These are phyloP conservation scores for Erythrophleum ivorense DNA, from an alignment of 331 rosid species.

Conservation along the genomic window DNA sequence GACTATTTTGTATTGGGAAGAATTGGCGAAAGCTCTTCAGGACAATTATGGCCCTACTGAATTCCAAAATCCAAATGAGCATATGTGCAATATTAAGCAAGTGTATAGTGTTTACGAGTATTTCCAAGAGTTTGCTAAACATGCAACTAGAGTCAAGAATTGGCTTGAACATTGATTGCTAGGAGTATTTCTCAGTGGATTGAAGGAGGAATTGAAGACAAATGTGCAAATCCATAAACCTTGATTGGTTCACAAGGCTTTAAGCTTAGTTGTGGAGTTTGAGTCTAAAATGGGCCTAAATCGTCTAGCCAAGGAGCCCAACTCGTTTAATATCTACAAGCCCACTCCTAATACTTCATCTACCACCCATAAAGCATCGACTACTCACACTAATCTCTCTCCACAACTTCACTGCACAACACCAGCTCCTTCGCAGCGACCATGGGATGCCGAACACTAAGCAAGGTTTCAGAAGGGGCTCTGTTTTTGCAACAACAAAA, in stretches of 20 bases:
- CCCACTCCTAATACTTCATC: background rate
- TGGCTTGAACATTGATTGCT: background rate
- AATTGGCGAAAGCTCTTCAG: background rate
- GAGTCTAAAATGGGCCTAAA: background rate
- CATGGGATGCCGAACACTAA: background rate
- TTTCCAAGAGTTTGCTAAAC: background rate
- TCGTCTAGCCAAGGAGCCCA: no score
- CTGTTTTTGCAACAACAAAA: background rate
- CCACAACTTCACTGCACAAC: no score
- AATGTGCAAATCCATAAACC: no score
- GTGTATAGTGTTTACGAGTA: no score
- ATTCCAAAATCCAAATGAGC: background rate
- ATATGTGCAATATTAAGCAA: background rate
- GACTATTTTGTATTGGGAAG: background rate
- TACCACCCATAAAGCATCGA: no score
- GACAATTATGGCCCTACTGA: background rate
- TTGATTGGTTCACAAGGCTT: background rate
- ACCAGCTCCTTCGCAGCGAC: background rate
- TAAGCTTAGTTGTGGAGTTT: background rate
- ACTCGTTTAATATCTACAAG: no score
- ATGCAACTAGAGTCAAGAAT: background rate
- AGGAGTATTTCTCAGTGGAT: background rate
- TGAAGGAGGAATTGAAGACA: no score
- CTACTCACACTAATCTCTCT: no score
- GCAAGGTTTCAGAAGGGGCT: background rate